phyloP scores from a whole-genome alignment of 1,139 yeast species.

The Magnusiomyces ingens region DNA sequence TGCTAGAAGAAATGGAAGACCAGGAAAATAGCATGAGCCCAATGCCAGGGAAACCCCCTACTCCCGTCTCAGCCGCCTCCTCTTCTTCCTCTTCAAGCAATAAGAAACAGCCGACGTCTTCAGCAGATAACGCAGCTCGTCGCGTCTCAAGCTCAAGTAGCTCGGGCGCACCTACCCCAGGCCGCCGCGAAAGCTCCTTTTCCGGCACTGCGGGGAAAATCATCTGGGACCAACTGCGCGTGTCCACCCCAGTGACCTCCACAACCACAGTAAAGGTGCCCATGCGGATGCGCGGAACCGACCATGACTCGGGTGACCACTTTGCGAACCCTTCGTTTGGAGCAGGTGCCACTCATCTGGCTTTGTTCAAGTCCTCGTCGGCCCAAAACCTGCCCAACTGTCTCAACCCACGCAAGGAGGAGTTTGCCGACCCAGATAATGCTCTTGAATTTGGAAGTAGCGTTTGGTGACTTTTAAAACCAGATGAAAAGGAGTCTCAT shows the following conservation, averaged over 20 bases:
- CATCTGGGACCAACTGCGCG: conserved; percentile 3
- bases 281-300: neutral
- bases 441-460: neutral
- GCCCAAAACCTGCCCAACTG: too few species aligned
- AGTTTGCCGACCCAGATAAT: neutral
- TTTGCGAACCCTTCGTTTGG: too few species aligned
- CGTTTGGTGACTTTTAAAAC: neutral
- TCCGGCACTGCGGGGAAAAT: neutral
- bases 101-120: neutral
- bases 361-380: too few species aligned
- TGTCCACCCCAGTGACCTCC: neutral
- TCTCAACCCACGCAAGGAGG: too few species aligned
- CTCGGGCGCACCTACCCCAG: neutral
- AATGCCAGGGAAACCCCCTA: neutral
- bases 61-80: neutral
- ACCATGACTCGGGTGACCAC: too few species aligned
- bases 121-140: too few species aligned
- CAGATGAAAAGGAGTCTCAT: too few species aligned
- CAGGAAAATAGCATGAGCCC: neutral
- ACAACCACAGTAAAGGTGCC: conserved; percentile 1
- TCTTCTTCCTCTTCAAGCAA: neutral
- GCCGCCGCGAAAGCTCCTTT: neutral
- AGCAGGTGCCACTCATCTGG: too few species aligned
- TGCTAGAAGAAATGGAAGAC: conserved; percentile 25
- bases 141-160: neutral